A percentile compares a stretch with the other conserved stretches of the same genome.
These are phyloP conservation scores for Theileria sp. DNA, from an alignment of 169 alveolate genomes.

Conservation along the genomic window DNA sequence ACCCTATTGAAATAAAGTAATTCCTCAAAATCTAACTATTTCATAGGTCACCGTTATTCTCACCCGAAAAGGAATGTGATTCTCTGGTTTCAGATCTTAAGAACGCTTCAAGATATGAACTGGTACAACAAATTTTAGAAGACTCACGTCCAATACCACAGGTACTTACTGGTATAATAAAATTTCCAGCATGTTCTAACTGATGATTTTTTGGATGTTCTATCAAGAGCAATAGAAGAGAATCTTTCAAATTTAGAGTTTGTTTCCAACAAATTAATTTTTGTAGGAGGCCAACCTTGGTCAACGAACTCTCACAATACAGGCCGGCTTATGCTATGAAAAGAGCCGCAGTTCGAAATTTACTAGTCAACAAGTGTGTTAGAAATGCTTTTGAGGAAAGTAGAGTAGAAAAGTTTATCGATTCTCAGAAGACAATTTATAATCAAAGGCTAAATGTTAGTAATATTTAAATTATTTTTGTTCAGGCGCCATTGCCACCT, in stretches of 20 bases:
- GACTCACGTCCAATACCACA: conserved; percentile 41
- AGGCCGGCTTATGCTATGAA: conserved; percentile 57
- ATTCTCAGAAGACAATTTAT: conserved; percentile 17
- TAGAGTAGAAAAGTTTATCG: conserved; percentile 56
- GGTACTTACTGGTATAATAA: neutral
- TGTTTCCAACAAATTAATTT: neutral
- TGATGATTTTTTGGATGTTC: conserved; percentile 39
- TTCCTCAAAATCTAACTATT: neutral
- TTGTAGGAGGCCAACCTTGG: conserved; percentile 49
- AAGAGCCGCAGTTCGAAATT: conserved; percentile 56
- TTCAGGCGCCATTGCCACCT: conserved; percentile 65
- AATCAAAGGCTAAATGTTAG: conserved; percentile 48
- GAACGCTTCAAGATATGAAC: conserved; percentile 47
- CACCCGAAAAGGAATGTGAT: conserved; percentile 30
- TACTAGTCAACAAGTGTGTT: conserved; percentile 57
- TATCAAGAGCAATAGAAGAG: conserved; percentile 58
- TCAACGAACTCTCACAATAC: conserved; percentile 55
- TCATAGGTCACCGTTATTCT: conserved; percentile 43
- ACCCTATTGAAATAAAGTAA: conserved; percentile 53
- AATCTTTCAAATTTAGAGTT: conserved; percentile 51
- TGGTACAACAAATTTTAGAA: conserved; percentile 24
- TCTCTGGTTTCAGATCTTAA: conserved; percentile 61
- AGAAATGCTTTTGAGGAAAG: conserved; percentile 63
- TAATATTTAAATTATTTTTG: neutral
- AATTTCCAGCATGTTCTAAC: conserved; percentile 39